Conservation (phyloP, 2,329 filamentous ascomycete species). For the Aureobasidium sp. region DNA sequence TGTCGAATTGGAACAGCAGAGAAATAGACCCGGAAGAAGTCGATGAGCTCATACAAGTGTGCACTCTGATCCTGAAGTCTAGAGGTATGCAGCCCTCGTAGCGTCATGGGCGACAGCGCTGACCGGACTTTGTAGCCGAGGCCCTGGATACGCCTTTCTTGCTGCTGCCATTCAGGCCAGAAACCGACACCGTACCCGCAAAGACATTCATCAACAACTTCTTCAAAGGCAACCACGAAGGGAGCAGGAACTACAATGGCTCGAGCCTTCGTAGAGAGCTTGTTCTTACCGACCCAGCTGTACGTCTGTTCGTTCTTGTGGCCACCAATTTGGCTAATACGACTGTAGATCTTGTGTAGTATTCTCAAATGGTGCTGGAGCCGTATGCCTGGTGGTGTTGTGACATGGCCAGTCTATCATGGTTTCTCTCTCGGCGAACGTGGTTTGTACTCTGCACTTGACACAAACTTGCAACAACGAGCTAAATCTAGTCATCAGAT, state of each 20-base stretch:
- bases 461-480: not conserved
- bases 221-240: constrained; percentile 62
- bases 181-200: constrained; percentile 82
- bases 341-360: constrained; percentile 70
- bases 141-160: constrained; percentile 87
- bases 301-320: constrained; percentile 32
- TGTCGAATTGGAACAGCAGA: constrained; percentile 76
- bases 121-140: constrained; percentile 32
- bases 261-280: constrained; percentile 73
- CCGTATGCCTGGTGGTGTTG: constrained; percentile 78
- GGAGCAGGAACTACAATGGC: constrained; percentile 50
- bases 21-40: constrained; percentile 84
- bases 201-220: constrained; percentile 89
- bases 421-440: constrained; percentile 90
- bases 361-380: constrained; percentile 99
- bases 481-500: constrained; percentile 52
- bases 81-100: constrained; percentile 57
- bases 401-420: constrained; percentile 96
- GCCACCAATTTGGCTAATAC: constrained; percentile 16
- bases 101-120: not conserved
- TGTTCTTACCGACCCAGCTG: constrained; percentile 87
- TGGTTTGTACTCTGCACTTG: constrained; percentile 46
- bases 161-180: constrained; percentile 86
- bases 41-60: constrained; percentile 73
- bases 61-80: constrained; percentile 85